Base-by-base conservation (phyloP, 768 basidiomycete genomes). In the Lactarius indigo region DNA sequence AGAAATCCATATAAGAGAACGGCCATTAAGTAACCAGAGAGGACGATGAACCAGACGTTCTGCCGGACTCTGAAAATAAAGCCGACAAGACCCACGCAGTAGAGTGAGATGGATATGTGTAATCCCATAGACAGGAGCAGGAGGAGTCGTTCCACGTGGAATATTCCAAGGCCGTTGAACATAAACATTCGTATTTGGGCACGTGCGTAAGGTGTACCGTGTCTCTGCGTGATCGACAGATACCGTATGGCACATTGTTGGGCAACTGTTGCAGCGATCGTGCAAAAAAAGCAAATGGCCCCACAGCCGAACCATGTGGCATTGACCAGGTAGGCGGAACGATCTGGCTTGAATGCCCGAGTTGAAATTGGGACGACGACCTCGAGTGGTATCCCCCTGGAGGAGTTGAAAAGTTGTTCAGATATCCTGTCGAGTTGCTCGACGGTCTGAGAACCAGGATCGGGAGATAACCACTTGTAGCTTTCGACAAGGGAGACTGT, bases 401-500 rank as follows among this genome's bases (percentile, higher is more conserved):
- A 28, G 13, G 23, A n/a, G 20, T 31, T 41, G 20, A 52, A 18
- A 31, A 52, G 28, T 41, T 63, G 50, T 6, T 5, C 17, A 18
- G 33, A 52, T 15, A 63, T 52, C 13, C 41, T 52, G 4, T 35
- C 12, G 9, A 63, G 62, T 30, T 56, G 6, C 3, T 5, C 2
- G 5, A 39, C 18, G 3, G 52, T 50, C 13, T 31, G 17, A n/a
- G 59, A 57, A 6, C 31, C 35, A 5, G 39, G 30, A 28, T 63
- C 61, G 13, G 65, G 59, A 20, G 30, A 57, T 23, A 69, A 13
- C 3, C 30, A 31, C 23, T 62, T 62, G 44, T 69, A 69, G 30
- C 61, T 68, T 35, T 63, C 57, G 10, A 68, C 55, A 20, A 68
- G 30, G 37, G 63, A 63, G 13, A 61, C 62, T 28, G 69, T 39